Evolutionary conservation across 805 yeast genomes (phyloP), one percentile per base, ranked within the genome.

Genomic region (Priceomyces fermenticarens): DNA sequence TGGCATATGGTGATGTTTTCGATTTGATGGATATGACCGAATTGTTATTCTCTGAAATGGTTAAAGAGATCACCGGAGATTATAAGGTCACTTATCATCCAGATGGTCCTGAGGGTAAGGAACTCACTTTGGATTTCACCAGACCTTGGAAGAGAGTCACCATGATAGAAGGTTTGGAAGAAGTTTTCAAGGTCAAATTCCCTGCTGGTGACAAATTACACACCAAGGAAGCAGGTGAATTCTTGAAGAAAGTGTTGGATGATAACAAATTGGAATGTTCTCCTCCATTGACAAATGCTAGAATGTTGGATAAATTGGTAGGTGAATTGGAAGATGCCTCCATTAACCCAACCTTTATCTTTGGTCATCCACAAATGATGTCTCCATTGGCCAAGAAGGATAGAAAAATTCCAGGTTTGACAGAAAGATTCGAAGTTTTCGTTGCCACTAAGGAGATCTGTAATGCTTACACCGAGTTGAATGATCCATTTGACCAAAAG

Each of bases 311-410:
- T 77, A 90, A 88, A 77, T 81, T 91, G 50, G 97, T 91, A 55
- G 98, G 99, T 62, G 97, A 88, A 65, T 80, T 85, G 66, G 99
- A 91, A 75, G 97, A 90, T 60, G 75, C 81, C 39, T 88, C 95
- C 63, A 86, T 91, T 70, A 93, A 88, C 77, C 99, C 99, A 56
- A 93, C 98, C 35, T 91, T 91, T 70, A 87, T 91, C 67, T 90
- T 88, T 60, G 99, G 99, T 56, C 99, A 91, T 69, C 99, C 99
- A 45, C 97, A 91, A 75, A 88, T 91, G 95, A 91, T 91, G 99
- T 91, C 98, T 43, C 99, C 99, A 52, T 79, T 91, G 70, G 99
- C 99, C 63, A 91, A 91, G 76, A 88, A 87, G 73, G 87, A 91
- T 65, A 84, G 99, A 72, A 77, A 83, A 46, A 77, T 79, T 49